Conservation (phyloP, 768 basidiomycete genomes). For the Leccinellum albellum region DNA sequence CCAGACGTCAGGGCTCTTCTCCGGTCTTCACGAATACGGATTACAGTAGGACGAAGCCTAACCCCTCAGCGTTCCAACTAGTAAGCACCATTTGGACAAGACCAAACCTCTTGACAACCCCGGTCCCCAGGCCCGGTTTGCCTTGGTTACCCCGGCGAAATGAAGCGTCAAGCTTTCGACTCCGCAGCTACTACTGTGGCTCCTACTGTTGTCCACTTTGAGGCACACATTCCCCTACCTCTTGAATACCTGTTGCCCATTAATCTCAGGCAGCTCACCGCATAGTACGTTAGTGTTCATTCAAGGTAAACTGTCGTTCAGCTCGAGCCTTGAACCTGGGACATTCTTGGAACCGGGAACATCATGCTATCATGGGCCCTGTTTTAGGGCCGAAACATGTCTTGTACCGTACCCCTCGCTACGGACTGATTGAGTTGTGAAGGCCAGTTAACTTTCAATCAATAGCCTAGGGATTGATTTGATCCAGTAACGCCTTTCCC, state of each 20-base stretch:
- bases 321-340: background rate
- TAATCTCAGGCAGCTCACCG: background rate
- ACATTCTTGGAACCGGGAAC: background rate
- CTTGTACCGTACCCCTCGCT: background rate
- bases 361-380: background rate
- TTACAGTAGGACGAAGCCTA: too few species aligned
- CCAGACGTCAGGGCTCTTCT: too few species aligned
- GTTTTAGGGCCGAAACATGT: background rate
- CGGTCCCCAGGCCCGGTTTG: too few species aligned
- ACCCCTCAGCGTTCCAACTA: too few species aligned
- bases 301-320: background rate
- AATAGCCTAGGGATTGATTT: background rate
- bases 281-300: background rate
- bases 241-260: background rate
- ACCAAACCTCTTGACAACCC: too few species aligned
- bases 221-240: background rate
- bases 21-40: too few species aligned
- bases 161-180: too few species aligned
- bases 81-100: too few species aligned
- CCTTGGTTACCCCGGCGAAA: too few species aligned
- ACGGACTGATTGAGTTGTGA: background rate
- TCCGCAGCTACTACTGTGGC: too few species aligned
- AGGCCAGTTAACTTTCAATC: background rate
- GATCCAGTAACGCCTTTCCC: background rate
- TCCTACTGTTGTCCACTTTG: background rate